Percentiles rank a stretch among this genome's conserved stretches.
Evolutionary conservation across 2,329 filamentous ascomycete species (phyloP).

Genomic region (Talaromyces sp.): DNA sequence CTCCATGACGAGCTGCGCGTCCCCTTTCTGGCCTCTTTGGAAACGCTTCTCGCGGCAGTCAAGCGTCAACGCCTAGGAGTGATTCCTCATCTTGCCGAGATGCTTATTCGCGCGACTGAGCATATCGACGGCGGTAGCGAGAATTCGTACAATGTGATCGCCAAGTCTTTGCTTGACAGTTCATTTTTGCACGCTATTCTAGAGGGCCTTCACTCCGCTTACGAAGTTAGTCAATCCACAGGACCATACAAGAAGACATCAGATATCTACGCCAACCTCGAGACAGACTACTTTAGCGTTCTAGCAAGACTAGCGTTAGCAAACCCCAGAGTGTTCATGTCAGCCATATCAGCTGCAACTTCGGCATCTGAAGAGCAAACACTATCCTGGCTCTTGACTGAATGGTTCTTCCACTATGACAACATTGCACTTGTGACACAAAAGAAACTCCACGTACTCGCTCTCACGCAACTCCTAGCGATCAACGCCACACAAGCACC

Average conservation of each 20-base stretch:
- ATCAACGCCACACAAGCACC: conserved; percentile 35
- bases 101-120: conserved; percentile 61
- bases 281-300: conserved; percentile 82
- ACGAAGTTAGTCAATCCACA: conserved; percentile 72
- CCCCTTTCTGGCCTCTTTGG: conserved; percentile 37
- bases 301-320: conserved; percentile 74
- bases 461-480: conserved; percentile 44
- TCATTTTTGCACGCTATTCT: conserved; percentile 64
- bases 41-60: conserved; percentile 38
- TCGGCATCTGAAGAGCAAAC: conserved; percentile 29
- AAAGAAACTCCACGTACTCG: conserved; percentile 48
- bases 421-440: conserved; percentile 45
- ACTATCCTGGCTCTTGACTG: conserved; percentile 44
- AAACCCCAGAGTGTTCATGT: conserved; percentile 65
- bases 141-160: conserved; percentile 59
- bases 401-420: conserved; percentile 50
- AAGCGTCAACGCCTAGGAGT: conserved; percentile 39
- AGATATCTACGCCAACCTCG: conserved; percentile 68
- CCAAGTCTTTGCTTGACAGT: conserved; percentile 62
- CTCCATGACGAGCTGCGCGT: conserved; percentile 39
- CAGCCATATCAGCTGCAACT: conserved; percentile 42
- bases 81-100: conserved; percentile 55
- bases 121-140: conserved; percentile 56
- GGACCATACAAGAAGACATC: conserved; percentile 71
- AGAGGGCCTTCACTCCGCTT: conserved; percentile 63